Conservation (phyloP, 306 rosid species). For the Neltuma alba region DNA sequence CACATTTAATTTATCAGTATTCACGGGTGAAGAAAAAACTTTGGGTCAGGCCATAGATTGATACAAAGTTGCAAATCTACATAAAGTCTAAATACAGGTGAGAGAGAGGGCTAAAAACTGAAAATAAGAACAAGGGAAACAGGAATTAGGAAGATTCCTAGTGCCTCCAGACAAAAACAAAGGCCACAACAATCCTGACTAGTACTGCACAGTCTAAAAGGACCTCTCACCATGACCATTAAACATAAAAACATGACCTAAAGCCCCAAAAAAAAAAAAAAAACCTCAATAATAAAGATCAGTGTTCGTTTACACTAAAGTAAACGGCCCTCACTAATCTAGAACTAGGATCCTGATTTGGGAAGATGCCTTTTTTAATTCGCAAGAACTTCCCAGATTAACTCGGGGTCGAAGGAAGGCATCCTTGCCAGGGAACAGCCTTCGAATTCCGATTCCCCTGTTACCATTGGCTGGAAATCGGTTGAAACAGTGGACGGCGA, state of each 20-base stretch:
- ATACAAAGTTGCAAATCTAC: background rate
- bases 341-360: too few relatives aligned
- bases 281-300: background rate
- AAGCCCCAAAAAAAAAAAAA: background rate
- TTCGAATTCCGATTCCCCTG: conserved; percentile 52
- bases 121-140: conserved; percentile 25
- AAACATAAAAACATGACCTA: background rate
- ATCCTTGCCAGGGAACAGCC: conserved; percentile 71
- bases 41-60: background rate
- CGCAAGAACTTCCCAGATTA: conserved; percentile 93
- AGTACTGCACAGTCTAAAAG: background rate
- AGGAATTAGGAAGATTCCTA: conserved; percentile 23
- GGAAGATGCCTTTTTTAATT: conserved; percentile 37
- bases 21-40: background rate
- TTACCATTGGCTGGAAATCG: conserved; percentile 16
- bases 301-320: conserved; percentile 29
- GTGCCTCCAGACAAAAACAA: conserved; percentile 45
- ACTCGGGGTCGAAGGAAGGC: conserved; percentile 90
- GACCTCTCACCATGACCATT: conserved; percentile 14
- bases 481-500: conserved; percentile 54
- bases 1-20: background rate
- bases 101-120: background rate
- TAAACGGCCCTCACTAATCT: background rate
- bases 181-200: conserved; percentile 39
- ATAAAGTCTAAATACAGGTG: background rate